Evolutionary conservation across 371 early-diverging fungal species (phyloP), one percentile per base, ranked within the genome.

Genomic region (Mucor saturninus): DNA sequence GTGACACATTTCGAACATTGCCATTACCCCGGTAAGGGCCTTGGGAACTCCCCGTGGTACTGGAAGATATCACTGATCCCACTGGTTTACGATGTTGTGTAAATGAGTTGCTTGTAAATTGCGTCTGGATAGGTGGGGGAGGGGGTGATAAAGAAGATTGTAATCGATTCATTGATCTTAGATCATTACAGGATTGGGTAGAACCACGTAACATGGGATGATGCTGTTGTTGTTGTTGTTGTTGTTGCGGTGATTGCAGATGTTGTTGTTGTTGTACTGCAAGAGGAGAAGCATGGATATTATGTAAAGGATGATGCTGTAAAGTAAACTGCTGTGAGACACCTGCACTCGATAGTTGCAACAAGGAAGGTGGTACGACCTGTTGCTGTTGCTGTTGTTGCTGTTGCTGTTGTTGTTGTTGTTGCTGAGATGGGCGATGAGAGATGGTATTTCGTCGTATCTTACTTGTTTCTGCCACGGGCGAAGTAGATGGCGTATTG

Each of bases 121-220:
- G 64, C 10, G 50, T 53, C 49, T 26, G 9, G 14, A 50, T 50
- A 13, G 49, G 46, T 31, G 45, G 45, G 1, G 59, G 49, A 9
- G 59, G 50, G 2, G 49, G 37, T n/a, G 59, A 10, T 21, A 13
- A 48, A 29, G 35, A 10, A 26, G 45, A 46, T 5, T 68, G 68
- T 2, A 52, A 35, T 45, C 53, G 54, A 49, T 56, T 61, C 48
- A 70, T 48, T 2, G 65, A 58, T 21, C 66, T 56, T 21, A 70
- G 28, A 39, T 70, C 70, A 42, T 61, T 52, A 65, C 66, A 70
- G 3, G 70, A 70, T 31, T 69, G 69, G 5, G 69, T 52, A 5
- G 62, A 53, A 26, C 67, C 62, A 38, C 67, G 42, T 4, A 62
- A 49, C 28, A 46, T 46, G n/a, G 43, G 43, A 43, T 43, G 15